Percentiles rank a stretch among this genome's conserved stretches.
These are phyloP conservation scores for Fusarium burgessii DNA, from an alignment of 2,329 filamentous ascomycete species.

Conservation along the genomic window DNA sequence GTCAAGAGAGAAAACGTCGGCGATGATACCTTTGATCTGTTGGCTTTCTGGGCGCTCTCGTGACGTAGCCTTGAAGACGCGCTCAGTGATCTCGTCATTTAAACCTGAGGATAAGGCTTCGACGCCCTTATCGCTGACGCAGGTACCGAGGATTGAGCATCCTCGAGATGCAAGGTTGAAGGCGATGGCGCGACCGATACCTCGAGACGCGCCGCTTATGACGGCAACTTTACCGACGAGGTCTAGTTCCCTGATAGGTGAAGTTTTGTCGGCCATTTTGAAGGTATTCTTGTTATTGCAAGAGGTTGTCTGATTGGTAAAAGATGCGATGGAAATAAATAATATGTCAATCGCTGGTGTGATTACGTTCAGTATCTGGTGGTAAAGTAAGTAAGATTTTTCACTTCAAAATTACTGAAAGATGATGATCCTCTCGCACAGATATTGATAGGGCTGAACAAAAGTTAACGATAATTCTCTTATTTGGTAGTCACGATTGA, in stretches of 20 bases:
- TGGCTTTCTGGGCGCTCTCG: constrained; percentile 22
- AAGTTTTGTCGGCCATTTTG: background rate
- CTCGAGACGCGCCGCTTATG: constrained; percentile 38
- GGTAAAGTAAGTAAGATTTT: too few relatives aligned
- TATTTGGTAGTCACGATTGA: background rate
- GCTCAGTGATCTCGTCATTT: constrained; percentile 34
- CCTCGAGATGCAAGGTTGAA: constrained; percentile 47
- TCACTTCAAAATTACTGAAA: rapidly evolving
- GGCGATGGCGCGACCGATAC: constrained; percentile 47
- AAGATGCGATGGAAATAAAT: background rate
- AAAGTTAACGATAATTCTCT: rapidly evolving
- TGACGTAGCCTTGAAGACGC: constrained; percentile 30
- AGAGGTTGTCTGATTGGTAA: rapidly evolving
- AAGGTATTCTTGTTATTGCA: rapidly evolving
- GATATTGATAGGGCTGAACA: too few relatives aligned
- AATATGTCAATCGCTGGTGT: rapidly evolving
- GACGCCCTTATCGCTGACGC: constrained; percentile 39
- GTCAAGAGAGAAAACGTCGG: constrained; percentile 47
- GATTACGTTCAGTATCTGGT: rapidly evolving
- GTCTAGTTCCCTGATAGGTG: constrained; percentile 19
- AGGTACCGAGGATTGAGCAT: constrained; percentile 51
- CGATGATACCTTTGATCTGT: constrained; percentile 46
- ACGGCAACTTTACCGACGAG: constrained; percentile 35
- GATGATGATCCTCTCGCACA: too few relatives aligned
- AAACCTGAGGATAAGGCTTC: constrained; percentile 35